Conservation (phyloP, 768 basidiomycete genomes). For the Lentinula boryana region DNA sequence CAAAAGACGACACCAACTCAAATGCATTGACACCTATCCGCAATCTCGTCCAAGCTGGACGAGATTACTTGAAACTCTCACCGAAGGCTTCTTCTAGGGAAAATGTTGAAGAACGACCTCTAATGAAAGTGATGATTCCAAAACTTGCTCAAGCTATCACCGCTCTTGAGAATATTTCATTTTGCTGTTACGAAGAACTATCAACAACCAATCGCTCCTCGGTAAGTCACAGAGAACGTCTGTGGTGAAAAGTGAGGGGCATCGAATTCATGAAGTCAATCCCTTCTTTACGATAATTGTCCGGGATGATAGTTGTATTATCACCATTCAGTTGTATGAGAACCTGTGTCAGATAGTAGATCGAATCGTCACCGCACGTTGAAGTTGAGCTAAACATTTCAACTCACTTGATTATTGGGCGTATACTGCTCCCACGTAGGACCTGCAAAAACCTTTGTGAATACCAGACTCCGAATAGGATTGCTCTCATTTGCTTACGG, state of each 20-base stretch:
- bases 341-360: conserved; percentile 8
- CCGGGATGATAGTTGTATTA: conserved; percentile 20
- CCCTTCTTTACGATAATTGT: conserved; percentile 20
- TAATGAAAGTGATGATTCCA: too few species aligned
- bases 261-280: conserved; percentile 19
- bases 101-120: too few species aligned
- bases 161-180: too few species aligned
- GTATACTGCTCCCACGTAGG: conserved; percentile 9
- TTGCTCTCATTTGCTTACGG: conserved; percentile 10
- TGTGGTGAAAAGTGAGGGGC: conserved; percentile 20
- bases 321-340: conserved; percentile 22
- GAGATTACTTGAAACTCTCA: conserved; percentile 1
- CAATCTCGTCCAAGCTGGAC: not conserved
- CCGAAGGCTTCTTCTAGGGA: too few species aligned
- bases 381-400: not conserved
- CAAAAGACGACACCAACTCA: not conserved
- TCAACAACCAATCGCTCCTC: too few species aligned
- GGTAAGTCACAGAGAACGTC: conserved; percentile 4
- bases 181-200: too few species aligned
- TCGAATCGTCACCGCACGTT: too few species aligned
- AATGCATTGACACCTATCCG: conserved; percentile 1
- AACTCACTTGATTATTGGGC: conserved; percentile 1
- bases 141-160: too few species aligned
- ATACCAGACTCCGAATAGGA: not conserved
- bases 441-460: not conserved